Conservation (phyloP, 192 early-diverging fungal species). For the Chytriomyces sp. region DNA sequence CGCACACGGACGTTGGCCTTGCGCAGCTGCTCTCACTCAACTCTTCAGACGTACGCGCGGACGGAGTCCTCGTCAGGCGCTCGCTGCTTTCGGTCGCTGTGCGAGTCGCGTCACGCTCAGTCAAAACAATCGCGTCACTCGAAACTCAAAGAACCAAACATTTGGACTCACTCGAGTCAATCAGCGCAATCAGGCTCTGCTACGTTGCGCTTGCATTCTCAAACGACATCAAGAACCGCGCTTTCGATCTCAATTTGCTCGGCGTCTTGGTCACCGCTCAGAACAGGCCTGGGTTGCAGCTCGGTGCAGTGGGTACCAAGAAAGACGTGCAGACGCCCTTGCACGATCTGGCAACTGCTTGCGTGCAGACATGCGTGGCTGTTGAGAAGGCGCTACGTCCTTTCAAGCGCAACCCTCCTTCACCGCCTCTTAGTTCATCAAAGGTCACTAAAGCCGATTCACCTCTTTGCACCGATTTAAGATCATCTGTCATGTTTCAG, state of each 20-base stretch:
- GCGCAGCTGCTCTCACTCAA: no score
- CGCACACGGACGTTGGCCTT: no score
- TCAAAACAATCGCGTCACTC: no score
- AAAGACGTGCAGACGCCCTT: background rate
- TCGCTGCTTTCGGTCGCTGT: no score
- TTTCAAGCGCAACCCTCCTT: background rate
- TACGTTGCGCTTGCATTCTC: background rate
- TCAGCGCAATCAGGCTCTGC: background rate
- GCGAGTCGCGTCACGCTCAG: no score
- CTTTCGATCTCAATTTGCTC: slow-evolving; percentile 5
- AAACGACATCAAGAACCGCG: slow-evolving; percentile 14
- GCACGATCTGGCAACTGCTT: background rate
- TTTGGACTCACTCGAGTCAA: background rate
- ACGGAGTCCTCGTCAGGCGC: no score
- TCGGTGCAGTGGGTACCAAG: background rate
- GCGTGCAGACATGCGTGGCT: background rate
- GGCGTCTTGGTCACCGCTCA: background rate
- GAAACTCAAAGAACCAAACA: background rate
- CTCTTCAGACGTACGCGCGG: no score
- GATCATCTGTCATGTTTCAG: background rate
- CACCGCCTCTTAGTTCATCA: background rate
- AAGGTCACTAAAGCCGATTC: no score
- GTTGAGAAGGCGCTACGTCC: background rate
- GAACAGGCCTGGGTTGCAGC: background rate
- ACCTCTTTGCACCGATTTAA: background rate